Evolutionary conservation across 495 filamentous ascomycete genomes (phyloP).

Genomic region (Podospora bellae-mahoneyi): DNA sequence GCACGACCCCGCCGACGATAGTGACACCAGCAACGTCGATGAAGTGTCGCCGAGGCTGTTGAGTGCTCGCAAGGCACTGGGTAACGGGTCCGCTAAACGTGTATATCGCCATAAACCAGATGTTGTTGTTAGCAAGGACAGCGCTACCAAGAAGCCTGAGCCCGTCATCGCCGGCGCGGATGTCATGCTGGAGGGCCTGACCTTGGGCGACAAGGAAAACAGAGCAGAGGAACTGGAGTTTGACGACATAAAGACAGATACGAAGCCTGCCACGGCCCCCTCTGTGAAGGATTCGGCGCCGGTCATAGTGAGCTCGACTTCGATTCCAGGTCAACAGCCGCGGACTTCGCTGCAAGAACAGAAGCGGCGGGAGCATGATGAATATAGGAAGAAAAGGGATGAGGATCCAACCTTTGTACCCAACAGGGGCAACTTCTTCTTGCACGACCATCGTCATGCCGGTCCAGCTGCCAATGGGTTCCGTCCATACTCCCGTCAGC

Average conservation of each 20-base stretch:
- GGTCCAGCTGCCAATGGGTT: slow-evolving; percentile 74
- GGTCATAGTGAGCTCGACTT: slow-evolving; percentile 46
- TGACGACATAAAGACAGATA: slow-evolving; percentile 49
- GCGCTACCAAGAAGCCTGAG: slow-evolving; percentile 38
- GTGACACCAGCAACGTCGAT: slow-evolving; percentile 68
- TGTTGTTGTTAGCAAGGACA: slow-evolving; percentile 31
- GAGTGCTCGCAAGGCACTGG: slow-evolving; percentile 34
- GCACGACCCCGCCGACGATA: slow-evolving; percentile 74
- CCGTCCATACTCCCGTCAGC: slow-evolving; percentile 59
- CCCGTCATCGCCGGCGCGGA: slow-evolving; percentile 64
- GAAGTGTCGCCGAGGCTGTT: slow-evolving; percentile 52
- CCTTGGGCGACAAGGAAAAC: slow-evolving; percentile 55
- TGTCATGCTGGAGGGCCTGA: slow-evolving; percentile 82
- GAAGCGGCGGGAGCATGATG: slow-evolving; percentile 82
- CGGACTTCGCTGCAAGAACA: slow-evolving; percentile 59
- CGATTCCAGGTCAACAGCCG: slow-evolving; percentile 27
- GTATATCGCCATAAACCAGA: slow-evolving; percentile 41
- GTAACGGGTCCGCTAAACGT: slow-evolving; percentile 40
- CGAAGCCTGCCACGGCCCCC: slow-evolving; percentile 12
- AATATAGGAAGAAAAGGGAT: slow-evolving; percentile 80
- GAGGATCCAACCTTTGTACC: slow-evolving; percentile 93
- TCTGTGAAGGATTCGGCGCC: slow-evolving; percentile 38
- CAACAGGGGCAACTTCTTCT: slow-evolving; percentile 91
- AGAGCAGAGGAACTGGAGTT: slow-evolving; percentile 62
- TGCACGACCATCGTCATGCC: slow-evolving; percentile 86